These are phyloP conservation scores for Talaromyces sp. DNA, from an alignment of 2,329 filamentous ascomycete species.

Conservation along the genomic window DNA sequence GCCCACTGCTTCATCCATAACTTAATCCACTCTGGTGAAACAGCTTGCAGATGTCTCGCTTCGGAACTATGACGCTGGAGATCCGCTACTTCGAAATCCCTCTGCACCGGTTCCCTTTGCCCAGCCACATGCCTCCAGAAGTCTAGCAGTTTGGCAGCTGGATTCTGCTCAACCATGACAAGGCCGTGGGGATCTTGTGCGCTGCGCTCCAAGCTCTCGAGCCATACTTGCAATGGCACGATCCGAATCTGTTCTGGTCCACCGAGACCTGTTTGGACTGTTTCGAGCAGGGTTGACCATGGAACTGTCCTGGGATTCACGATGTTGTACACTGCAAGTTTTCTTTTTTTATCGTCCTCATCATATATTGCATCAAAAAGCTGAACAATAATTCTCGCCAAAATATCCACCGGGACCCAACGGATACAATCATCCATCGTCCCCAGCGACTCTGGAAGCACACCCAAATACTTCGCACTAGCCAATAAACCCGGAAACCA, in stretches of 20 bases:
- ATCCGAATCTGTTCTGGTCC: constrained; percentile 3
- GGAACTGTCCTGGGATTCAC: constrained; percentile 3
- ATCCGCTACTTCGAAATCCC: background rate
- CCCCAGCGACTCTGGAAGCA: constrained; percentile 5
- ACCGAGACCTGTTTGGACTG: constrained; percentile 6
- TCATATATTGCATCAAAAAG: background rate
- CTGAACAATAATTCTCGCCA: constrained; percentile 5
- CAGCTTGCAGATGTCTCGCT: constrained; percentile 2
- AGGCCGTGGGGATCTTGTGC: constrained; percentile 4
- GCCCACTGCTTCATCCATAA: constrained; percentile 11
- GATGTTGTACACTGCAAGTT: constrained; percentile 9
- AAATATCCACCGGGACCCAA: constrained; percentile 10
- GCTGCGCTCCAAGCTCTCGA: constrained; percentile 7
- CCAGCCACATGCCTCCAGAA: constrained; percentile 4
- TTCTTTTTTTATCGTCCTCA: no score
- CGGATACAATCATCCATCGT: constrained; percentile 1
- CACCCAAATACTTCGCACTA: constrained; percentile 10
- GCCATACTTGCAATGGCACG: constrained; percentile 3
- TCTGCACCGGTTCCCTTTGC: background rate
- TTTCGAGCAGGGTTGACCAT: constrained; percentile 7
- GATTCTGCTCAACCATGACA: constrained; percentile 1
- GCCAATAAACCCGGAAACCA: constrained; percentile 10
- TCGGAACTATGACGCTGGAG: constrained; percentile 9
- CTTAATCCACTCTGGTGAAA: constrained; percentile 8
- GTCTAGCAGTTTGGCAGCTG: constrained; percentile 6